A percentile compares a stretch with the other conserved stretches of the same genome.
These are phyloP conservation scores for Globisporangium cederbergense DNA, from an alignment of 352 stramenopile genomes.

Conservation along the genomic window DNA sequence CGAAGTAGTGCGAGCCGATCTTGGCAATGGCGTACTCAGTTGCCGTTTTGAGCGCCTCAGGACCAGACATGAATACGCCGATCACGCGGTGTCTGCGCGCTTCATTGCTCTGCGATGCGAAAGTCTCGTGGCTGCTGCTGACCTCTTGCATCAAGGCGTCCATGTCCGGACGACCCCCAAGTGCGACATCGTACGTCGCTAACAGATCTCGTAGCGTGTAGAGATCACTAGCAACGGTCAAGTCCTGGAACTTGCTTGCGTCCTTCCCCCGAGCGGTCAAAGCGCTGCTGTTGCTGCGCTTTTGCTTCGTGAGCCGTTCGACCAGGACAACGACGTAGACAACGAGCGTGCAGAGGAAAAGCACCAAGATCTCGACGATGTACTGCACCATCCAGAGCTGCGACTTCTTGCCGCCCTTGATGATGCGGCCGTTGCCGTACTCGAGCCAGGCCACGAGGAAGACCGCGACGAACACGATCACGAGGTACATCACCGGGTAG, in stretches of 20 bases:
- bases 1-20: constrained; percentile 3
- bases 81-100: not conserved
- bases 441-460: constrained; percentile 22
- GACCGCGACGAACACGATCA: constrained; percentile 18
- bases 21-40: constrained; percentile 13
- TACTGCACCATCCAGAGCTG: constrained; percentile 33
- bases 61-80: constrained; percentile 15
- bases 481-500: constrained; percentile 13
- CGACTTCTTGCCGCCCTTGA: constrained; percentile 21
- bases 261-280: not conserved
- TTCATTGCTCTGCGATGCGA: not conserved
- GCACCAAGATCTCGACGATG: constrained; percentile 23
- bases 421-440: constrained; percentile 25
- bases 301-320: constrained; percentile 8
- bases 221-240: constrained; percentile 10
- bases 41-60: constrained; percentile 12
- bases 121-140: constrained; percentile 12
- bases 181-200: constrained; percentile 21
- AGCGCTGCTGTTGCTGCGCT: not conserved
- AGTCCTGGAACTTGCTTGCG: not conserved
- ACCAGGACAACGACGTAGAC: constrained; percentile 10
- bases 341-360: constrained; percentile 16
- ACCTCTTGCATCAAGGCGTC: constrained; percentile 27
- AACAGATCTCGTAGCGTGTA: constrained; percentile 29
- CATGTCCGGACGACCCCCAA: constrained; percentile 34